These are phyloP conservation scores for Xylogone sp. DNA, from an alignment of 2,329 filamentous ascomycete genomes.

Conservation along the genomic window DNA sequence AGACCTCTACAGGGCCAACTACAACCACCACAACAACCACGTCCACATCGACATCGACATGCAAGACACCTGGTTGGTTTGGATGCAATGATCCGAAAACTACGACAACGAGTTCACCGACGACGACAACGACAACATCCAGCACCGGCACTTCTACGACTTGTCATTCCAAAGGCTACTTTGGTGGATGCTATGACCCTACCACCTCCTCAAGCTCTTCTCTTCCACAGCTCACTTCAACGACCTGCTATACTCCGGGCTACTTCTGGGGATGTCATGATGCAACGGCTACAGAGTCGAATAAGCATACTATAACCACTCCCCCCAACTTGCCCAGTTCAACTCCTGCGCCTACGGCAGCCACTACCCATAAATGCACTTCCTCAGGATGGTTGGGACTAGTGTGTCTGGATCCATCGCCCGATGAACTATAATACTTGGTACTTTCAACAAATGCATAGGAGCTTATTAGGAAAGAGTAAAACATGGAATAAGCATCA, in stretches of 20 bases:
- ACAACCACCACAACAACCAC: slow-evolving; percentile 20
- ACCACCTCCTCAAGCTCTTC: slow-evolving; percentile 34
- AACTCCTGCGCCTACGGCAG: slow-evolving; percentile 11
- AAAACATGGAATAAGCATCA: no score
- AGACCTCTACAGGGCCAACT: slow-evolving; percentile 21
- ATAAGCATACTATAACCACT: slow-evolving; percentile 31
- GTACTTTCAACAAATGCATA: no score
- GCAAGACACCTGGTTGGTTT: slow-evolving; percentile 42
- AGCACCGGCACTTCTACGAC: slow-evolving; percentile 22
- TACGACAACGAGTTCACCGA: slow-evolving; percentile 29
- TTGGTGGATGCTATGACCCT: slow-evolving; percentile 44
- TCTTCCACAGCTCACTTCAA: slow-evolving; percentile 23
- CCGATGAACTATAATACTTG: slow-evolving; percentile 8
- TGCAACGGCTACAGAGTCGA: slow-evolving; percentile 29
- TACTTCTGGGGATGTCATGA: slow-evolving; percentile 56
- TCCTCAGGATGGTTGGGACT: slow-evolving; percentile 25
- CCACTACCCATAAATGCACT: slow-evolving; percentile 21
- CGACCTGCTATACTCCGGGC: slow-evolving; percentile 49
- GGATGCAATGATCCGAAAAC: slow-evolving; percentile 45
- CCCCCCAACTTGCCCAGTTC: slow-evolving; percentile 23
- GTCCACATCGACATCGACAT: slow-evolving; percentile 34
- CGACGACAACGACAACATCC: slow-evolving; percentile 22
- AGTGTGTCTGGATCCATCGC: slow-evolving; percentile 23
- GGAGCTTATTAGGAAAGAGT: no score
- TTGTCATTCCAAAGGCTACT: slow-evolving; percentile 40